Conservation (phyloP, 164 flowering plant genomes). For the Vitis labrusca region DNA sequence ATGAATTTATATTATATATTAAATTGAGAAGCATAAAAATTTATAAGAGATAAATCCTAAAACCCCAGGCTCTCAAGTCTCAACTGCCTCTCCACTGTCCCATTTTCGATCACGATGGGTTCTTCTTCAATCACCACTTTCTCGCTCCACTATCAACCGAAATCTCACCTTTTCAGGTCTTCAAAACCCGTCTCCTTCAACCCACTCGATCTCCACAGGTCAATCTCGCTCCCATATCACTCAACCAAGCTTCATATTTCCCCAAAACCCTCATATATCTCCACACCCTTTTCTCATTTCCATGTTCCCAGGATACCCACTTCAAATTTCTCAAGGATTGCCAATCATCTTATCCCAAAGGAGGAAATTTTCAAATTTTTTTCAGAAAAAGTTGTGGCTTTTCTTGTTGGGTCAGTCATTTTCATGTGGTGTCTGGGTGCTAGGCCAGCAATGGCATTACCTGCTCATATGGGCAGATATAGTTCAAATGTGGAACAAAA, state of each 20-base stretch:
- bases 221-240: background rate
- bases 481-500: conserved; percentile 23
- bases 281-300: background rate
- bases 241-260: background rate
- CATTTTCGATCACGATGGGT: conserved; percentile 8
- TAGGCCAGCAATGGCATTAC: conserved; percentile 41
- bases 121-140: conserved; percentile 4
- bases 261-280: background rate
- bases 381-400: conserved; percentile 38
- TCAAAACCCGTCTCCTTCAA: background rate
- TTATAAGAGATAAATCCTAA: too few species aligned
- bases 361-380: conserved; percentile 19
- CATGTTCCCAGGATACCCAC: background rate
- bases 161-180: background rate
- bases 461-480: conserved; percentile 15
- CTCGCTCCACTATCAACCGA: conserved; percentile 1
- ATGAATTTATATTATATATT: too few species aligned
- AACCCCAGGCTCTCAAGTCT: too few species aligned
- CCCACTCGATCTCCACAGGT: background rate
- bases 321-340: conserved; percentile 1
- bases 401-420: conserved; percentile 62
- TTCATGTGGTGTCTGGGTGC: conserved; percentile 39
- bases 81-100: background rate
- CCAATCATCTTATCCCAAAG: conserved; percentile 9
- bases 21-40: too few species aligned